Percentiles rank a stretch among this genome's conserved stretches.
These are phyloP conservation scores for Diaporthe aspalathi DNA, from an alignment of 2,329 filamentous ascomycete species.

Conservation along the genomic window DNA sequence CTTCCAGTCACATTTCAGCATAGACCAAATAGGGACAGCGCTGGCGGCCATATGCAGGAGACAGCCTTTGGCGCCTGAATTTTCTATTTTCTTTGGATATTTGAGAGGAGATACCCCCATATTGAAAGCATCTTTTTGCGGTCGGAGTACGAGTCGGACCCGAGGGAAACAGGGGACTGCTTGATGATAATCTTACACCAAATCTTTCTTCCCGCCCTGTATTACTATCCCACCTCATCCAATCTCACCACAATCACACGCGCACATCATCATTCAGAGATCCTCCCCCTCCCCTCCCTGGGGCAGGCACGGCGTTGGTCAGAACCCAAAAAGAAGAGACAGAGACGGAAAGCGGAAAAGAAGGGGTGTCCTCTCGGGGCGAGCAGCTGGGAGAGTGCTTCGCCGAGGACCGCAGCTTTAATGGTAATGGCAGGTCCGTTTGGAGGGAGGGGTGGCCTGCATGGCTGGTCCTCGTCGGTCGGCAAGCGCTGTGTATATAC, in stretches of 20 bases:
- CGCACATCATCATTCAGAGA: constrained; percentile 20
- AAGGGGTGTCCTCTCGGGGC: too few relatives aligned
- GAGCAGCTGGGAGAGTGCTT: constrained; percentile 6
- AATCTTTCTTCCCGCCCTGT: constrained; percentile 6
- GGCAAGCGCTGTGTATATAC: constrained; percentile 5
- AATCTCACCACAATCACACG: neutral
- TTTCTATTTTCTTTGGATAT: constrained; percentile 13
- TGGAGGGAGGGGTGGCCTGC: neutral
- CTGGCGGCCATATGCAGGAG: constrained; percentile 25
- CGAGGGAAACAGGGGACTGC: constrained; percentile 15
- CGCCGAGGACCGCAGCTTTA: constrained; percentile 17
- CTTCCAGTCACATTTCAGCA: constrained; percentile 5
- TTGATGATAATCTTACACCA: constrained; percentile 24
- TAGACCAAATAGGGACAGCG: constrained; percentile 16
- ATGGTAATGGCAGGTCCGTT: constrained; percentile 28
- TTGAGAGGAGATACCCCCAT: constrained; percentile 39
- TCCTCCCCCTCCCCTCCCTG: neutral
- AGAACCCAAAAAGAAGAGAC: neutral
- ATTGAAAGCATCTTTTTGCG: constrained; percentile 33
- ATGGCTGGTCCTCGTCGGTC: constrained; percentile 8
- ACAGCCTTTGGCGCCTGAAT: neutral
- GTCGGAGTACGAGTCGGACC: constrained; percentile 33
- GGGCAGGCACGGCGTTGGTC: constrained; percentile 25
- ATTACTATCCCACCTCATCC: constrained; percentile 23
- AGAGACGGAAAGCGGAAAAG: neutral